A percentile compares a stretch with the other conserved stretches of the same genome.
Conservation (phyloP, 441 rosid genomes). For the Gossypium schwendimanii region DNA sequence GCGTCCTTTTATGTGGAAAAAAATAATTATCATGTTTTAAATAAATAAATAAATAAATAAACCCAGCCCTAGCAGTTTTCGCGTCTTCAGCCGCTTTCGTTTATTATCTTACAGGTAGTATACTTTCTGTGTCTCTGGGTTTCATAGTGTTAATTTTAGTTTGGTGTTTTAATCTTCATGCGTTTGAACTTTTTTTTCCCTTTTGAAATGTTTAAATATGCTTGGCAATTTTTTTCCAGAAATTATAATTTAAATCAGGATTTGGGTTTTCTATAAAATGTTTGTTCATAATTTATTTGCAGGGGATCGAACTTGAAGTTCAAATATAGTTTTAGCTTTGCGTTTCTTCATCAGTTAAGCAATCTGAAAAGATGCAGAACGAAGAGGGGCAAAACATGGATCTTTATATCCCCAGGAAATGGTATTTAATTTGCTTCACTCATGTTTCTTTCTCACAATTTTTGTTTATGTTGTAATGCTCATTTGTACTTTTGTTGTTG, state of each 20-base stretch:
- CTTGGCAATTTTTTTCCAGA: no score
- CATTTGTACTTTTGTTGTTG: background rate
- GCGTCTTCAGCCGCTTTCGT: no score
- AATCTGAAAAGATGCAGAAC: conserved; percentile 72
- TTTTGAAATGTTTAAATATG: no score
- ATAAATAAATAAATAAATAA: no score
- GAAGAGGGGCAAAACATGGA: conserved; percentile 26
- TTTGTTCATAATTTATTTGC: no score
- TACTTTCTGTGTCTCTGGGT: background rate
- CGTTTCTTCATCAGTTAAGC: background rate
- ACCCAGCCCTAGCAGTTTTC: no score
- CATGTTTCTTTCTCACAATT: background rate
- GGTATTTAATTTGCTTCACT: conserved; percentile 28
- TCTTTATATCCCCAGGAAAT: conserved; percentile 18
- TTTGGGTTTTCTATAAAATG: no score
- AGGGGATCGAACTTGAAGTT: background rate
- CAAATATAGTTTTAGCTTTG: background rate
- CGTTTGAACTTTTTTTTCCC: background rate
- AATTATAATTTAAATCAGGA: no score
- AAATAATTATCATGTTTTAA: no score
- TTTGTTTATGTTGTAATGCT: background rate
- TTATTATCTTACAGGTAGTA: no score
- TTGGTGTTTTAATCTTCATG: background rate
- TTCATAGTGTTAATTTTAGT: no score
- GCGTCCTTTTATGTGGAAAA: no score